phyloP scores from a whole-genome alignment of 1,284 basidiomycete genomes.

The Ustilago tritici region DNA sequence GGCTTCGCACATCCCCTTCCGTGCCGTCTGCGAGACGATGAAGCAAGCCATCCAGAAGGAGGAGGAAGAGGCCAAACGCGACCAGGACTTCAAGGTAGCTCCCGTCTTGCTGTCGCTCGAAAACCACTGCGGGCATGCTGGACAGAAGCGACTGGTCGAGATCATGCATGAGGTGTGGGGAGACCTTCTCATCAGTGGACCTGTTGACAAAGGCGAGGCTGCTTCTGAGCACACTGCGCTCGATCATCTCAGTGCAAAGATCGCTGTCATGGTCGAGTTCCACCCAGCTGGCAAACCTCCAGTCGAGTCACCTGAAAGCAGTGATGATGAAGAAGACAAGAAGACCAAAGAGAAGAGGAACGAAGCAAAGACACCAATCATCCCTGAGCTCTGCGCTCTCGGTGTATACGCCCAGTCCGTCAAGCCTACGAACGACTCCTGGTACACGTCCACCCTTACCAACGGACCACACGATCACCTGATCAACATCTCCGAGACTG shows the following conservation, averaged over 20 bases:
- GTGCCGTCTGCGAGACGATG: constrained; percentile 53
- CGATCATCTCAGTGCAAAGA: constrained; percentile 73
- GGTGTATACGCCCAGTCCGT: constrained; percentile 64
- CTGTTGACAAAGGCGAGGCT: constrained; percentile 58
- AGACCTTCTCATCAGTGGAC: constrained; percentile 71
- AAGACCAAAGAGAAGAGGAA: constrained; percentile 27
- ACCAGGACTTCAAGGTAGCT: constrained; percentile 29
- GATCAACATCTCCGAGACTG: constrained; percentile 76
- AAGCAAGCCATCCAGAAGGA: constrained; percentile 48
- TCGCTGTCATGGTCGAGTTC: constrained; percentile 75
- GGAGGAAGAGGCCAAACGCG: constrained; percentile 17
- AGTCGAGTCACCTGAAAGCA: constrained; percentile 10
- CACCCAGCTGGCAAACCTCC: constrained; percentile 27
- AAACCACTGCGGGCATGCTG: constrained; percentile 74
- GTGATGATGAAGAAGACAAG: constrained; percentile 46
- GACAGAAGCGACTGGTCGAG: constrained; percentile 74
- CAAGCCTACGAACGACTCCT: constrained; percentile 58
- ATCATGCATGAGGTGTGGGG: constrained; percentile 76
- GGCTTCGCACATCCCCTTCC: constrained; percentile 54
- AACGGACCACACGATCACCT: constrained; percentile 70
- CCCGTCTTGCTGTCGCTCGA: constrained; percentile 77
- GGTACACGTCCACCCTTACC: constrained; percentile 54
- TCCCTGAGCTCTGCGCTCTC: constrained; percentile 59
- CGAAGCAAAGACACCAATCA: constrained; percentile 56
- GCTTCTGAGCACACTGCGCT: constrained; percentile 71